Base-by-base conservation (phyloP, 140 eudicot genomes). In the Senecio squalidus region DNA sequence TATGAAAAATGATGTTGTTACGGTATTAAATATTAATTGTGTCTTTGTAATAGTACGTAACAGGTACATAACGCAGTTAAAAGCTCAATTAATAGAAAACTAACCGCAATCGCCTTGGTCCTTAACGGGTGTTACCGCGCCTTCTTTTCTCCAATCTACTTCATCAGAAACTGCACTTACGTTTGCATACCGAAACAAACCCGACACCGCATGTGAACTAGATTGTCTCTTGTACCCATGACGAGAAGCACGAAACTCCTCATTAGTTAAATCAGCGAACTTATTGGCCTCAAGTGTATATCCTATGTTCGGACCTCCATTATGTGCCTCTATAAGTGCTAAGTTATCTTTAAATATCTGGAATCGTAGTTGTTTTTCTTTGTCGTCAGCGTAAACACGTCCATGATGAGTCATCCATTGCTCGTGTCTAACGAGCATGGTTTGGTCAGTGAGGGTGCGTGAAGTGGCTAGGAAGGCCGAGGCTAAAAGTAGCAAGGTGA, bases 251-350 rank as follows among this genome's bases (percentile, higher is more conserved):
- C 64, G 58, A 38, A 76, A 65, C 41, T 76, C 82, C 4, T 76
- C 77, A 5, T 70, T 70, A 3, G 74, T 76, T 15, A 76, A 53
- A 58, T 76, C 82, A 5, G 77, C 82, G 13, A 76, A 76, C 24
- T 64, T 18, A 31, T 76, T 71, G 57, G 66, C 55, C 14, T 36
- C 76, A 22, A 69, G 76, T 22, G 49, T 64, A 33, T 70, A 76
- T 0, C 58, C 24, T 15, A 28, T 23, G 17, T 55, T 70, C 0
- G 44, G 48, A 4, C 31, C 55, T 29, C 17, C 50, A 34, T 70
- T 70, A 34, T 69, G 69, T 30, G 64, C 27, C 1, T 76, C 74
- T 3, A 76, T 38, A 38, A 25, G 60, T 6, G 60, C 66, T 22
- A 71, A 53, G 43, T 70, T 76, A 31, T 50, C 58, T 18, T 64